These are phyloP conservation scores for Pseudogymnoascus destructans DNA, from an alignment of 2,329 filamentous ascomycete species.

Conservation along the genomic window DNA sequence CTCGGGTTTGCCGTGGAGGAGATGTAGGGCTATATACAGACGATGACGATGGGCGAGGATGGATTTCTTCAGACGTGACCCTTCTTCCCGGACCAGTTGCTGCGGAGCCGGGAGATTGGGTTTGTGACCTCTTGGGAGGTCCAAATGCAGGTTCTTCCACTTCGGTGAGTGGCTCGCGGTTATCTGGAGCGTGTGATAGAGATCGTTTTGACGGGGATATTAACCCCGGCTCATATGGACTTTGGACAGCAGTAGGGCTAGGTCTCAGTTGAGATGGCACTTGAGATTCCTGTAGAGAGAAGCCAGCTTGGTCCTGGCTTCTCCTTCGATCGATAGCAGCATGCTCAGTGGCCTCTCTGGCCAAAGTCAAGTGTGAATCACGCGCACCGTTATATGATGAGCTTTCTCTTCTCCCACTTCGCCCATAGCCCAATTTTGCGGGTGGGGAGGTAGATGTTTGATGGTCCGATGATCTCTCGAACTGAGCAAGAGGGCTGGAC, in stretches of 20 bases:
- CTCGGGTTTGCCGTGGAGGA: slow-evolving; percentile 12
- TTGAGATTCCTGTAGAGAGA: slow-evolving; percentile 28
- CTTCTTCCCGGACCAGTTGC: slow-evolving; percentile 37
- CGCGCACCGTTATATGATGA: slow-evolving; percentile 11
- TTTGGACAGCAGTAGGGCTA: slow-evolving; percentile 13
- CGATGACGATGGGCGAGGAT: slow-evolving; percentile 33
- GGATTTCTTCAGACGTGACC: neutral
- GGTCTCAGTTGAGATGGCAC: slow-evolving; percentile 36
- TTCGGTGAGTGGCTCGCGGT: slow-evolving; percentile 16
- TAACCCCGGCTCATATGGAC: slow-evolving; percentile 29
- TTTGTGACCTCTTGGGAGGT: slow-evolving; percentile 43
- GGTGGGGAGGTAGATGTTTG: slow-evolving; percentile 12
- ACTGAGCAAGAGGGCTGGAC: slow-evolving; percentile 53
- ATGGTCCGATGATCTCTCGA: slow-evolving; percentile 33
- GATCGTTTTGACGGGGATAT: slow-evolving; percentile 45
- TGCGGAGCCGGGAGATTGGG: slow-evolving; percentile 44
- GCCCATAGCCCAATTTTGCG: neutral
- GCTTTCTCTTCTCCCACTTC: slow-evolving; percentile 16
- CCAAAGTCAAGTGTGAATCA: neutral
- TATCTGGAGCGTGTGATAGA: slow-evolving; percentile 28
- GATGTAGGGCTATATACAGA: slow-evolving; percentile 30
- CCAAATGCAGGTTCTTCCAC: slow-evolving; percentile 19
- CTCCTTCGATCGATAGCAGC: slow-evolving; percentile 14
- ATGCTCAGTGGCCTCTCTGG: slow-evolving; percentile 17
- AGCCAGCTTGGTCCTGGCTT: neutral